Evolutionary conservation across 2,329 filamentous ascomycete genomes (phyloP).

Genomic region (Fusarium multiceps): DNA sequence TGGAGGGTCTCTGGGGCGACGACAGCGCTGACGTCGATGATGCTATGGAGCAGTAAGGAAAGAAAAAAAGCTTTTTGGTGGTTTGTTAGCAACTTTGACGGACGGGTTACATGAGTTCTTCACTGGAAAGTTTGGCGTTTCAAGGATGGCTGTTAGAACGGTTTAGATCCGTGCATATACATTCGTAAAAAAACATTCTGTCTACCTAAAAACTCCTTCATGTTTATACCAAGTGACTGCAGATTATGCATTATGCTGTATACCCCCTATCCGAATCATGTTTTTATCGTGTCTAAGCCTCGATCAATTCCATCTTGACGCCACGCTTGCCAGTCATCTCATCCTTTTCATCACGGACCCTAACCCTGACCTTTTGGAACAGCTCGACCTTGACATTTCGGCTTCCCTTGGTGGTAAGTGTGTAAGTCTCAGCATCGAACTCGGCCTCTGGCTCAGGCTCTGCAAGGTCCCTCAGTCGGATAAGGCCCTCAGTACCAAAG

Average conservation of each 20-base stretch:
- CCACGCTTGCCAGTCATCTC: slow-evolving; percentile 96
- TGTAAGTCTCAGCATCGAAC: slow-evolving; percentile 89
- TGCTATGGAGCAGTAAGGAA: slow-evolving; percentile 63
- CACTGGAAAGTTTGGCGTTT: slow-evolving; percentile 50
- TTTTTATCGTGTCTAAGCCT: slow-evolving; percentile 32
- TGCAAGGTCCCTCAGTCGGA: slow-evolving; percentile 85
- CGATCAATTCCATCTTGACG: slow-evolving; percentile 78
- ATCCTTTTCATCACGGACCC: slow-evolving; percentile 92
- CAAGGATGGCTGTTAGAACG: slow-evolving; percentile 48
- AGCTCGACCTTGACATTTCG: slow-evolving; percentile 75
- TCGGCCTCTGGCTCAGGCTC: slow-evolving; percentile 80
- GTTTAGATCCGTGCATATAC: slow-evolving; percentile 47
- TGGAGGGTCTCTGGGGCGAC: slow-evolving; percentile 91
- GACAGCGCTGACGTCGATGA: slow-evolving; percentile 51
- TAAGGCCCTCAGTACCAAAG: slow-evolving; percentile 94
- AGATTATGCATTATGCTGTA: slow-evolving; percentile 30
- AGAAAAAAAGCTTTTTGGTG: slow-evolving; percentile 12
- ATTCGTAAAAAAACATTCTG: slow-evolving; percentile 41
- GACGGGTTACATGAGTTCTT: slow-evolving; percentile 45
- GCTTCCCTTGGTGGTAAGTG: slow-evolving; percentile 70
- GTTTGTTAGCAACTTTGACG: slow-evolving; percentile 41
- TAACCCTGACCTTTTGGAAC: slow-evolving; percentile 91
- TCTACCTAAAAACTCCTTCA: slow-evolving; percentile 40
- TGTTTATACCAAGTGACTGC: slow-evolving; percentile 22
- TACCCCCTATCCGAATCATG: background rate